phyloP scores from a whole-genome alignment of 192 early-diverging fungal species.

The Rhizophagus sp. region DNA sequence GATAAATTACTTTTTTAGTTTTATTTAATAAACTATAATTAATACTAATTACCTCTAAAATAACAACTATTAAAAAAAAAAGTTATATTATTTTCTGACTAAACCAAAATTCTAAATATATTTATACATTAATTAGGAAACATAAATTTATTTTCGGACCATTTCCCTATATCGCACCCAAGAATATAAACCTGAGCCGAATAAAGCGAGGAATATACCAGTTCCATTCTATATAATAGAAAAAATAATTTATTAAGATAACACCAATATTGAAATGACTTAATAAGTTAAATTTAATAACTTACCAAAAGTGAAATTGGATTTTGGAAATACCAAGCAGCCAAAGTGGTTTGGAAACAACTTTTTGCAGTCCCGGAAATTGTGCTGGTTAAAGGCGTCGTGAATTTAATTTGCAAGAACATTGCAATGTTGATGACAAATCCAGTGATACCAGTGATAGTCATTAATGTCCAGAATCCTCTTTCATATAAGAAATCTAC shows the following conservation, averaged over 20 bases:
- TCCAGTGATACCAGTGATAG: conserved; percentile 59
- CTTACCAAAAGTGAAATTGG: conserved; percentile 60
- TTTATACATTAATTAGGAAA: no score
- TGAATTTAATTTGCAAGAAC: conserved; percentile 72
- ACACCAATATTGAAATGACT: conserved; percentile 3
- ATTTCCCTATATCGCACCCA: conserved; percentile 61
- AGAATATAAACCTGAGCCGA: conserved; percentile 61
- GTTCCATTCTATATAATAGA: conserved; percentile 48
- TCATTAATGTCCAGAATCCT: conserved; percentile 64
- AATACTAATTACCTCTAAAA: no score
- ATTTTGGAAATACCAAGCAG: conserved; percentile 63
- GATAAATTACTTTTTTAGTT: no score
- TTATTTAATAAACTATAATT: no score
- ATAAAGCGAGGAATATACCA: conserved; percentile 56
- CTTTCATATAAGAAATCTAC: conserved; percentile 51
- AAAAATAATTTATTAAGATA: neutral
- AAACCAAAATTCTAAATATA: no score
- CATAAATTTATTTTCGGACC: conserved; percentile 40
- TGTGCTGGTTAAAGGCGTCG: conserved; percentile 66
- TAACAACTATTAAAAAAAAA: no score
- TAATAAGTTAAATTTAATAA: neutral
- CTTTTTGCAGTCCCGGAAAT: conserved; percentile 71
- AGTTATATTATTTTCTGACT: no score
- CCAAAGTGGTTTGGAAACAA: conserved; percentile 65
- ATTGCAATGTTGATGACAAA: conserved; percentile 71